Percentiles rank a stretch among this genome's conserved stretches.
These are phyloP conservation scores for Cladorrhinum samala DNA, from an alignment of 495 filamentous ascomycete species.

Conservation along the genomic window DNA sequence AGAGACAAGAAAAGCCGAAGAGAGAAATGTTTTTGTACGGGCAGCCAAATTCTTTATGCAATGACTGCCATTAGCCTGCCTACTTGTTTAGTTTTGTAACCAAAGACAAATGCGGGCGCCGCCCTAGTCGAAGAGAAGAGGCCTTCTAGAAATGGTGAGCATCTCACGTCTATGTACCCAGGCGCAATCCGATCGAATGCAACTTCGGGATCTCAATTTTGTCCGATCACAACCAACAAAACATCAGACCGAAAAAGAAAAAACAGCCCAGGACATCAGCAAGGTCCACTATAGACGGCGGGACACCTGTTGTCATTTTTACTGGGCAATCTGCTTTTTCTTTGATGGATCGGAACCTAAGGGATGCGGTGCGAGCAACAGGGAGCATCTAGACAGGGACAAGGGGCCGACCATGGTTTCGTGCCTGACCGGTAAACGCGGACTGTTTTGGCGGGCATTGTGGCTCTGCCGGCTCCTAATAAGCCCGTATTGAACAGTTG, in stretches of 20 bases:
- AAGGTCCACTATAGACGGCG: too few relatives aligned
- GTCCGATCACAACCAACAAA: not conserved
- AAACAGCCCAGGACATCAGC: too few relatives aligned
- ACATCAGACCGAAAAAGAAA: not conserved
- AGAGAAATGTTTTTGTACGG: too few relatives aligned
- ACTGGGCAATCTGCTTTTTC: slow-evolving; percentile 1
- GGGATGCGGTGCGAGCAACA: not conserved
- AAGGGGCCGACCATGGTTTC: not conserved
- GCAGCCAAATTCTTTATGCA: too few relatives aligned
- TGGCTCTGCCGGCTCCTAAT: not conserved
- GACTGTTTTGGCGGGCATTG: not conserved
- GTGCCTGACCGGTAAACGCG: slow-evolving; percentile 1
- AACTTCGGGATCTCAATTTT: not conserved
- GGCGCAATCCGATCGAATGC: not conserved
- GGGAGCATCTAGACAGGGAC: slow-evolving; percentile 1
- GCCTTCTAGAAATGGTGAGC: too few relatives aligned
- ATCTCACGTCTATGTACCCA: not conserved
- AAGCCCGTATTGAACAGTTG: not conserved
- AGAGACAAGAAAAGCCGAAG: too few relatives aligned
- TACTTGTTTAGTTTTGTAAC: too few relatives aligned
- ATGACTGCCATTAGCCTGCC: too few relatives aligned
- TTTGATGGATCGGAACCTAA: not conserved
- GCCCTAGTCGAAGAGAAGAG: too few relatives aligned
- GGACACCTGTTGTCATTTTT: not conserved
- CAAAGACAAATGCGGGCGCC: too few relatives aligned